A percentile compares a stretch with the other conserved stretches of the same genome.
Evolutionary conservation across 495 filamentous ascomycete species (phyloP).

Genomic region (Penicillium chermesinum): DNA sequence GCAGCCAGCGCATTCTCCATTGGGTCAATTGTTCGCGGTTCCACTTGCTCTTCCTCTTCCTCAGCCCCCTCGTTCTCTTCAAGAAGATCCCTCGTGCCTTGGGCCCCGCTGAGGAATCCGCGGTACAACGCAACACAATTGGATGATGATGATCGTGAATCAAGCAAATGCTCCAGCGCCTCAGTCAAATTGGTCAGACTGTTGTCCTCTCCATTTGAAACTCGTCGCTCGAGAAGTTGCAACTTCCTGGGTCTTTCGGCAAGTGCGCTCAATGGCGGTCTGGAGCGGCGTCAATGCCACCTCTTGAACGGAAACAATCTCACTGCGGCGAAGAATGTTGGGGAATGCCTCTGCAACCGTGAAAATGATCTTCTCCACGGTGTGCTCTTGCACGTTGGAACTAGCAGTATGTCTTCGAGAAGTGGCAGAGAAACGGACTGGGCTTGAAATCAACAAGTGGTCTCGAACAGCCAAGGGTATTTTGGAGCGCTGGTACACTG

Average conservation of each 20-base stretch:
- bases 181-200: constrained; percentile 63
- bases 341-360: constrained; percentile 83
- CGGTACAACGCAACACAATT: constrained; percentile 72
- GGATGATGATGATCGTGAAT: constrained; percentile 53
- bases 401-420: constrained; percentile 61
- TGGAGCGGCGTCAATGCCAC: constrained; percentile 68
- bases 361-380: constrained; percentile 82
- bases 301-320: constrained; percentile 67
- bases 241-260: constrained; percentile 87
- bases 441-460: constrained; percentile 70
- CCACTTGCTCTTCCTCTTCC: constrained; percentile 41
- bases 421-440: constrained; percentile 67
- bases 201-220: constrained; percentile 67
- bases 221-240: constrained; percentile 62
- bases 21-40: constrained; percentile 46
- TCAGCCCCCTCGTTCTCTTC: constrained; percentile 38
- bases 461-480: constrained; percentile 79
- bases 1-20: constrained; percentile 81
- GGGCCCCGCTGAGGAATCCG: constrained; percentile 55
- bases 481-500: constrained; percentile 81
- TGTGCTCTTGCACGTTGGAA: constrained; percentile 61
- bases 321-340: constrained; percentile 82
- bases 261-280: constrained; percentile 85
- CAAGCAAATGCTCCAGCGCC: constrained; percentile 66
- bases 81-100: constrained; percentile 40